Conservation (phyloP, 768 basidiomycete species). For the Kwoniella bestiolae region DNA sequence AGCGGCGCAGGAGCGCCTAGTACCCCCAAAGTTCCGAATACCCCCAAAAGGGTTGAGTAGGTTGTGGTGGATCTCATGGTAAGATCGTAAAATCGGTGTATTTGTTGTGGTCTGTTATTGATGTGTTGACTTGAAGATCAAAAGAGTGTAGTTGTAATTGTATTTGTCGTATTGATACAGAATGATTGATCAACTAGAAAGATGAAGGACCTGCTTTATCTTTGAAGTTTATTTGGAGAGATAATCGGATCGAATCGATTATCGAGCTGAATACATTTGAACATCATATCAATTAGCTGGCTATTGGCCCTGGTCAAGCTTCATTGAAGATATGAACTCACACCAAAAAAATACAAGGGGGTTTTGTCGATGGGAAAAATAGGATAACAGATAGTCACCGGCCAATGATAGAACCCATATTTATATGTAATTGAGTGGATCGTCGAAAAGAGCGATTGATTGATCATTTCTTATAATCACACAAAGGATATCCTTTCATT, state of each 20-base stretch:
- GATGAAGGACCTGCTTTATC: slow-evolving; percentile 9
- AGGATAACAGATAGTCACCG: background rate
- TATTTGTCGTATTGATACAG: background rate
- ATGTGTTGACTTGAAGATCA: background rate
- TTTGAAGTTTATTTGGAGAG: background rate
- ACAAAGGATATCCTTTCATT: too few species aligned
- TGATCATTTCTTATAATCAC: too few species aligned
- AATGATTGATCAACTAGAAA: background rate
- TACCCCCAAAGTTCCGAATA: slow-evolving; percentile 5
- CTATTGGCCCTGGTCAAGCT: too few species aligned
- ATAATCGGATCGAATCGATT: background rate
- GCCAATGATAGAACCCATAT: background rate
- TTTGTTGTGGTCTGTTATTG: background rate
- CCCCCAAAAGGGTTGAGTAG: background rate
- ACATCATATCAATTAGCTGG: background rate
- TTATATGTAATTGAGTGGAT: background rate
- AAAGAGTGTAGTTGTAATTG: background rate
- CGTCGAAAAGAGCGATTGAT: too few species aligned
- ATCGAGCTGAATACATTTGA: too few species aligned
- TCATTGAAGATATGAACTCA: background rate
- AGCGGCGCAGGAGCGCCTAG: slow-evolving; percentile 1
- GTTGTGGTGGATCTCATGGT: background rate
- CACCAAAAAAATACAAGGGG: background rate
- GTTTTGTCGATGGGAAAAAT: background rate
- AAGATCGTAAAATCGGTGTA: background rate